Evolutionary conservation across 1,284 basidiomycete genomes (phyloP).

Genomic region (Chondrostereum purpureum): DNA sequence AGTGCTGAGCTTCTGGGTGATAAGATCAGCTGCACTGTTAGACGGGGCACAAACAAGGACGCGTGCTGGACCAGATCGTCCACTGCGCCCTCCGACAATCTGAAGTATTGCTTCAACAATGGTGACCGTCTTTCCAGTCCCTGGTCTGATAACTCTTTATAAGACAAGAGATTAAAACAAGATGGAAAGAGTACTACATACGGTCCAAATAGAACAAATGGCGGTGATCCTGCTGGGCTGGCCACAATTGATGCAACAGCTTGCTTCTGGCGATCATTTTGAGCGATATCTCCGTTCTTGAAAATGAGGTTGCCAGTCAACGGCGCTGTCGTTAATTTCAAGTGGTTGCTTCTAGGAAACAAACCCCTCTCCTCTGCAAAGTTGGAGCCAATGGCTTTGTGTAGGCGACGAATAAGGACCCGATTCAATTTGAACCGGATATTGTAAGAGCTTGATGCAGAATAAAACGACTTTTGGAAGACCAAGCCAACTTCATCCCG

Average conservation of each 20-base stretch:
- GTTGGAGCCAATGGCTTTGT: constrained; percentile 40
- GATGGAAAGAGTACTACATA: constrained; percentile 34
- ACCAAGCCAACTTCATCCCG: constrained; percentile 42
- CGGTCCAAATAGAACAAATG: constrained; percentile 65
- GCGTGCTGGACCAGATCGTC: too few species aligned
- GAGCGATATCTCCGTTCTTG: constrained; percentile 38
- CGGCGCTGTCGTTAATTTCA: neutral
- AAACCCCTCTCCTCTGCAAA: constrained; percentile 29
- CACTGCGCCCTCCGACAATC: neutral
- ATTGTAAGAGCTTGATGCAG: constrained; percentile 27
- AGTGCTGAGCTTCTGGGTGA: constrained; percentile 32
- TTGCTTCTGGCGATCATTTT: constrained; percentile 45
- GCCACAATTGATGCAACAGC: constrained; percentile 48
- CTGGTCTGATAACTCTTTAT: neutral
- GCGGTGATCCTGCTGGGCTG: constrained; percentile 37
- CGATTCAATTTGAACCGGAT: constrained; percentile 47
- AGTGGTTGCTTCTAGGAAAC: constrained; percentile 11
- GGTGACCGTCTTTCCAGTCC: neutral
- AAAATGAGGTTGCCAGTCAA: constrained; percentile 10
- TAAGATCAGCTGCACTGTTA: constrained; percentile 55
- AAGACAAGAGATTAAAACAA: too few species aligned
- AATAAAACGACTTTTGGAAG: constrained; percentile 40
- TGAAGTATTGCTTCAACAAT: neutral
- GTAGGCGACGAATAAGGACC: constrained; percentile 36
- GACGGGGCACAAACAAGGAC: constrained; percentile 9